Percentiles rank a stretch among this genome's conserved stretches.
phyloP scores from a whole-genome alignment of 805 yeast species.

The Kuraishia hungarica region DNA sequence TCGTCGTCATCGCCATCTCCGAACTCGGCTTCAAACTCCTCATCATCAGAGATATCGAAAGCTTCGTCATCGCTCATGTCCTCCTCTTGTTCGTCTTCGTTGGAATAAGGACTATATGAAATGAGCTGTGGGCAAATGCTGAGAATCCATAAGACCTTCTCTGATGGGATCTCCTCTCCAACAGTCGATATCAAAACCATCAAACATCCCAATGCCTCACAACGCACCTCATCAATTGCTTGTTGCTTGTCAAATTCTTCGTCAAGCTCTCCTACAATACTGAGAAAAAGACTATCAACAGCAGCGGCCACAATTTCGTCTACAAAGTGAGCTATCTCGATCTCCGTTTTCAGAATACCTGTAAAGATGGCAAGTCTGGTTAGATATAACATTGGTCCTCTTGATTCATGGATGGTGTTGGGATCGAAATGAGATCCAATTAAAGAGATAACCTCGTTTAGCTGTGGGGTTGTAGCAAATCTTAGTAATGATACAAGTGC shows the following conservation, averaged over 20 bases:
- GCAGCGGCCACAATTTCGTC: not conserved
- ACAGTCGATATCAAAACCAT: not conserved
- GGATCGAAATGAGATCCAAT: not conserved
- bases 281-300: not conserved
- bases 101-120: conserved; percentile 12
- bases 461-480: conserved; percentile 12
- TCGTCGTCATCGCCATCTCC: conserved; percentile 23
- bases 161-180: not conserved
- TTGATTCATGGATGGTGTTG: not conserved
- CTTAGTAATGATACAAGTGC: conserved; percentile 28
- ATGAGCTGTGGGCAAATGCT: not conserved
- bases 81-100: conserved; percentile 22
- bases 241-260: conserved; percentile 11
- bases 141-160: not conserved
- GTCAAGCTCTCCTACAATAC: conserved; percentile 13
- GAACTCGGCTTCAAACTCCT: conserved; percentile 11
- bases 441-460: conserved; percentile 12
- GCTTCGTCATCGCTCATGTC: conserved; percentile 10
- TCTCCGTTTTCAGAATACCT: not conserved
- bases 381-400: not conserved
- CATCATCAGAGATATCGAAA: conserved; percentile 16
- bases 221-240: conserved; percentile 14
- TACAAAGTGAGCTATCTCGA: not conserved
- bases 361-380: not conserved
- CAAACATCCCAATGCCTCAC: conserved; percentile 2